Percentiles rank a stretch among this genome's conserved stretches.
These are phyloP conservation scores for Phytophthora melonis DNA, from an alignment of 352 stramenopile genomes.

Conservation along the genomic window DNA sequence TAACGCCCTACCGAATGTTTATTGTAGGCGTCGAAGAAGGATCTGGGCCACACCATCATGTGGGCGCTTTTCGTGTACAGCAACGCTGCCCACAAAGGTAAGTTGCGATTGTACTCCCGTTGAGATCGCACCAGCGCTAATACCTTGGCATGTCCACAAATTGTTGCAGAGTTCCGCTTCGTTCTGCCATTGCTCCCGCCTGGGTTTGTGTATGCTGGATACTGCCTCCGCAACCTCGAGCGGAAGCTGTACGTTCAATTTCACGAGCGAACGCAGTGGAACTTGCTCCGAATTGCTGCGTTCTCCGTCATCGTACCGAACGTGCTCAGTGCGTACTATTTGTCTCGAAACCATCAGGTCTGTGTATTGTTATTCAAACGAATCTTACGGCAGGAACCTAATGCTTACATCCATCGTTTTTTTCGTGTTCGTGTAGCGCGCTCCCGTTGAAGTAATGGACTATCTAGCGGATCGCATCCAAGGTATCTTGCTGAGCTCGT, in stretches of 20 bases:
- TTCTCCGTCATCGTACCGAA: conserved; percentile 74
- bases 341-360: conserved; percentile 72
- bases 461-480: conserved; percentile 63
- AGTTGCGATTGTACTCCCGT: not conserved
- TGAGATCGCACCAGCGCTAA: not conserved
- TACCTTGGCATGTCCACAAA: not conserved
- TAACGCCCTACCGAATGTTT: not conserved
- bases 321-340: conserved; percentile 68
- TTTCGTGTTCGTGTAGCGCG: conserved; percentile 49
- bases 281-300: conserved; percentile 58
- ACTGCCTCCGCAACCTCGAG: conserved; percentile 80
- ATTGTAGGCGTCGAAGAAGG: conserved; percentile 55
- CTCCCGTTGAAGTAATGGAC: conserved; percentile 84
- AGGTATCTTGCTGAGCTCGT: conserved; percentile 42
- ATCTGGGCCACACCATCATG: conserved; percentile 69
- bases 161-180: conserved; percentile 79
- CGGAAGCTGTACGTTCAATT: conserved; percentile 66
- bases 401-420: not conserved
- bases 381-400: not conserved
- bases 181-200: conserved; percentile 81
- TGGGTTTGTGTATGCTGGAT: conserved; percentile 79
- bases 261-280: conserved; percentile 59
- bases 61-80: conserved; percentile 85
- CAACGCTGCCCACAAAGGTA: conserved; percentile 85
- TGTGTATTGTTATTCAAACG: conserved; percentile 27